phyloP scores from a whole-genome alignment of 495 filamentous ascomycete genomes.

The Hyaloscypha finlandica region DNA sequence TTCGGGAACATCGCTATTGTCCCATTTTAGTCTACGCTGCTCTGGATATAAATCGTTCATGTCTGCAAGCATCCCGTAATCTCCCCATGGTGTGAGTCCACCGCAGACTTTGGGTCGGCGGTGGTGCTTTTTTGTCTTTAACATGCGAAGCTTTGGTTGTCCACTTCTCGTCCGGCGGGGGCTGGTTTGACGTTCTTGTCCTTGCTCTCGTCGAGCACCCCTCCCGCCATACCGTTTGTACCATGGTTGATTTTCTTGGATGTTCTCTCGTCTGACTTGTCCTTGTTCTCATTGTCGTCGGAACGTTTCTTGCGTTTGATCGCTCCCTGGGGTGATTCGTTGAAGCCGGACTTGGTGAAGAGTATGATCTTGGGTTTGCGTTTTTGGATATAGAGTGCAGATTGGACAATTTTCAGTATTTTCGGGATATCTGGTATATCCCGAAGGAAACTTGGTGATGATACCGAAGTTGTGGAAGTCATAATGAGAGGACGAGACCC shows the following conservation, averaged over 20 bases:
- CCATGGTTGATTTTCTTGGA: too few relatives aligned
- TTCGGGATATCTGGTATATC: too few relatives aligned
- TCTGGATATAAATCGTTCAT: neutral
- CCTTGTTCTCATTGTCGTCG: neutral
- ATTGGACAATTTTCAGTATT: too few relatives aligned
- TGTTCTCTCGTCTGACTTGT: too few relatives aligned
- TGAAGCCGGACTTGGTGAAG: neutral
- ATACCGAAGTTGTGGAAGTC: neutral
- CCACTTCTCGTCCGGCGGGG: neutral
- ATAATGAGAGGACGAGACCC: neutral
- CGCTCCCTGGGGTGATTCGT: neutral
- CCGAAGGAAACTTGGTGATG: too few relatives aligned
- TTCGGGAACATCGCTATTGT: slow-evolving; percentile 5
- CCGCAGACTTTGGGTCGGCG: neutral
- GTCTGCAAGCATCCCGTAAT: neutral
- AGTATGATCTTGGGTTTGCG: neutral
- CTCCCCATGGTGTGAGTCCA: neutral
- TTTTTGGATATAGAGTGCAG: neutral
- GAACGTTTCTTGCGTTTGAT: neutral
- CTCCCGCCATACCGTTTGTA: too few relatives aligned
- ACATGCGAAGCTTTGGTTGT: neutral
- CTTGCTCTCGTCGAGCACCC: neutral
- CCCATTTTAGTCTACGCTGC: neutral
- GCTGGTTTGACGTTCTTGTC: neutral
- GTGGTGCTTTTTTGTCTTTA: neutral